These are phyloP conservation scores for Salvia miltiorrhiza DNA, from an alignment of 257 asterid genomes.

Conservation along the genomic window DNA sequence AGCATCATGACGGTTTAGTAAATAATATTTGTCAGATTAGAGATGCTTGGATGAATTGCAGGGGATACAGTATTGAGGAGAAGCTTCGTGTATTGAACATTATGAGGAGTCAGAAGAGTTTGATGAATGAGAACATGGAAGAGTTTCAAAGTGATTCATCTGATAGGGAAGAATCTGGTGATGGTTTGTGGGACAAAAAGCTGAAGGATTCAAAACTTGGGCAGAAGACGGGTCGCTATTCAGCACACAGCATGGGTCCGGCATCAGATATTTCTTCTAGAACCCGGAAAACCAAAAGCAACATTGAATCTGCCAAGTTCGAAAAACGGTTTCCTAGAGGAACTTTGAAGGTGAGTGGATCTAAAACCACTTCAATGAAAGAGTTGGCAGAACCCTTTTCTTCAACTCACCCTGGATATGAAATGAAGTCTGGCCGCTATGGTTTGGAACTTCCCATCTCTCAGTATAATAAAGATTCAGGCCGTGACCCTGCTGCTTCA, in stretches of 20 bases:
- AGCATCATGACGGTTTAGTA: constrained; percentile 77
- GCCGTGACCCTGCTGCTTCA: constrained; percentile 43
- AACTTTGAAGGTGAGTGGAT: constrained; percentile 53
- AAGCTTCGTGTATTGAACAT: constrained; percentile 91
- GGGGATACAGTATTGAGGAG: constrained; percentile 91
- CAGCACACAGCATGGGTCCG: constrained; percentile 41
- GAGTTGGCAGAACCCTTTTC: constrained; percentile 47
- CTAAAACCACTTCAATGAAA: constrained; percentile 41
- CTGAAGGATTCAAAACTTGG: constrained; percentile 59
- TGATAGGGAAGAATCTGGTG: constrained; percentile 77
- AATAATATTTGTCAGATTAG: constrained; percentile 82
- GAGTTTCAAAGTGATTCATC: constrained; percentile 73
- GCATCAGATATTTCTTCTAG: constrained; percentile 46
- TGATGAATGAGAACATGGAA: constrained; percentile 94
- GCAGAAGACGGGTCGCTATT: constrained; percentile 45
- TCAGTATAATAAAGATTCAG: constrained; percentile 40
- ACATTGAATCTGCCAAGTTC: constrained; percentile 43
- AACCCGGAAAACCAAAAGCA: constrained; percentile 37
- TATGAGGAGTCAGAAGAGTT: constrained; percentile 82
- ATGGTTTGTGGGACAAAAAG: constrained; percentile 68
- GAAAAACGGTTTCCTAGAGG: constrained; percentile 69
- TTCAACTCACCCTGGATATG: constrained; percentile 43
- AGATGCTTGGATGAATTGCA: constrained; percentile 88
- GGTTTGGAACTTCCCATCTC: constrained; percentile 40
- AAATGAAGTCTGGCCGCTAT: constrained; percentile 39